Evolutionary conservation across 148 eudicot species (phyloP).

Genomic region (Rhododendron kiyosumense): DNA sequence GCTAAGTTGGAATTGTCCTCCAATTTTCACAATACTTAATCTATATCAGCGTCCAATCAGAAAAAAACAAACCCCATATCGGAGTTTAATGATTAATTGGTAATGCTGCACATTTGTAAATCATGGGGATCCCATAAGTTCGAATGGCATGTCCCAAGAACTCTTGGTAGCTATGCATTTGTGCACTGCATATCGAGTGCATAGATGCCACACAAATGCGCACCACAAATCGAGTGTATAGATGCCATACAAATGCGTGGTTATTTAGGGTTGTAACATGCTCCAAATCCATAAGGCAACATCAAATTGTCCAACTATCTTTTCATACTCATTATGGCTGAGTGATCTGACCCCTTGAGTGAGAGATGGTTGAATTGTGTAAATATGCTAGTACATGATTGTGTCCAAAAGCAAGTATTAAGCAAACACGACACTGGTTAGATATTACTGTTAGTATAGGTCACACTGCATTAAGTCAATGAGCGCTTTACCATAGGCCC

Average conservation of each 20-base stretch:
- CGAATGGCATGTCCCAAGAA: neutral
- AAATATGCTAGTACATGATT: neutral
- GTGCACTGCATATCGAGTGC: neutral
- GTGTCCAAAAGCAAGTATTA: neutral
- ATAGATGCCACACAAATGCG: neutral
- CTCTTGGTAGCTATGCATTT: neutral
- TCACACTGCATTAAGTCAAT: neutral
- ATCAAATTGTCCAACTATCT: neutral
- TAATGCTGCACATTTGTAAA: neutral
- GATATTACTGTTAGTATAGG: neutral
- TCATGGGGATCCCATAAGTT: neutral
- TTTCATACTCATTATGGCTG: neutral
- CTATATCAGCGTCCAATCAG: no score
- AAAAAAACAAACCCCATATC: neutral
- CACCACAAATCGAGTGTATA: neutral
- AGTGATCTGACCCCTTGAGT: neutral
- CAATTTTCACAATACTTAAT: neutral
- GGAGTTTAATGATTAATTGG: neutral
- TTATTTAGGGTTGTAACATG: neutral
- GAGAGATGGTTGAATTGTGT: neutral
- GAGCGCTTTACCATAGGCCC: neutral
- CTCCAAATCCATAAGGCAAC: neutral
- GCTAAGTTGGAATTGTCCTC: neutral
- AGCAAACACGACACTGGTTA: neutral
- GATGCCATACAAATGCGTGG: neutral